Base-by-base conservation (phyloP, 495 filamentous ascomycete species). In the Penicillium pulvis region DNA sequence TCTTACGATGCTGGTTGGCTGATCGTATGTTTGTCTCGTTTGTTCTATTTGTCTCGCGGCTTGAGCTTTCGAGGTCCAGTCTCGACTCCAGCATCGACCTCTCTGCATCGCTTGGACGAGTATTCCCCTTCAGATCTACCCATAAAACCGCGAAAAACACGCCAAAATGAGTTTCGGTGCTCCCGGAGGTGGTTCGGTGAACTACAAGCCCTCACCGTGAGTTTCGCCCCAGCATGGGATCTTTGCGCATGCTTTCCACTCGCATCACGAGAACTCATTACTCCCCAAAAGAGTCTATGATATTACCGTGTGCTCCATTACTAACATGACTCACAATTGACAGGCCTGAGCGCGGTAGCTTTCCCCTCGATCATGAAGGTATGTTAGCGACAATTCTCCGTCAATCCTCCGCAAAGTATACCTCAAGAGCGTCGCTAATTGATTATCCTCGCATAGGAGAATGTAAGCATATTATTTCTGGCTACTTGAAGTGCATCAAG, bases 341-440 rank as follows among this genome's bases (percentile, higher is more conserved):
- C 14, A 95, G 92, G 49, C 94, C 94, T 0, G 91, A 98, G 72
- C 89, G 94, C 54, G 94, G 94, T 45, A 95, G 91, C 71, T 98
- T 98, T 67, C 94, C 94, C 23, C 86, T 98, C 45, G 94, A 98
- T 69, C 93, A 97, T 62, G 92, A 96, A 66, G 93, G 92, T 93
- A 78, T 41, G 42, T 23, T 17, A 23, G 31, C 26, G 9, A 30
- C 11, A 41, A 17, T 6, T 41, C 16, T 17, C 39, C 39, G 2
- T 17, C 39, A 4, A 33, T 19, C 24, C 24, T 47, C 17, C 41
- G 19, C 12, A 35, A 36, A n/a, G 4, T 30, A 26, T 30, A 30
- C 35, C 19, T 20, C 17, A 53, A 43, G 19, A 52, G 30, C 36
- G 20, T 17, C 20, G 19, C 51, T 42, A 28, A 30, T 12, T 9